phyloP scores from a whole-genome alignment of 345 rosid species.

The Aquilaria yunnanensis region DNA sequence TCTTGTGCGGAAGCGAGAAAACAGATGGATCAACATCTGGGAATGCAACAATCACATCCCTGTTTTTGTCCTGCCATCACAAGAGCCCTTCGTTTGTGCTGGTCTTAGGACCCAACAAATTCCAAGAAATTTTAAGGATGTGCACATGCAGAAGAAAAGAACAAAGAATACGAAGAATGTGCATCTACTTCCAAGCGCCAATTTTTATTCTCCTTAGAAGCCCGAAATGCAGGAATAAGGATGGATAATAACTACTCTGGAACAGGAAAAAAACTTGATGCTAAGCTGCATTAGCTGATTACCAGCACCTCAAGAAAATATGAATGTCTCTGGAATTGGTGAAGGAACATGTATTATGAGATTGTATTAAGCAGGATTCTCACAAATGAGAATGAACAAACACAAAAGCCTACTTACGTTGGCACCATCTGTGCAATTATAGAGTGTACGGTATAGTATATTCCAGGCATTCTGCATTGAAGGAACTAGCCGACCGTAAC shows the following conservation, averaged over 20 bases:
- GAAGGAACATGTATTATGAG: too few species aligned
- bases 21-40: slow-evolving; percentile 60
- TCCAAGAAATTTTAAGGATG: too few species aligned
- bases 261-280: not conserved
- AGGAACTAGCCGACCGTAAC: slow-evolving; percentile 46
- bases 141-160: too few species aligned
- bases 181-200: not conserved
- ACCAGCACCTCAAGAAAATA: too few species aligned
- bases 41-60: slow-evolving; percentile 73
- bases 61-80: slow-evolving; percentile 59
- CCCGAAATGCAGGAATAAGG: too few species aligned
- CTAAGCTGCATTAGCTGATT: not conserved
- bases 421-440: slow-evolving; percentile 66
- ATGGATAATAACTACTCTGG: not conserved
- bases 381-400: too few species aligned
- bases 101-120: too few species aligned
- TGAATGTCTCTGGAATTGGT: too few species aligned
- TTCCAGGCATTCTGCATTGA: slow-evolving; percentile 47
- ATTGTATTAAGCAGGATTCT: too few species aligned
- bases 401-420: slow-evolving; percentile 31
- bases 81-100: not conserved
- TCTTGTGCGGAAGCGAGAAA: slow-evolving; percentile 19
- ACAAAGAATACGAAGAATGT: not conserved
- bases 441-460: slow-evolving; percentile 50
- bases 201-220: too few species aligned